Evolutionary conservation across 495 filamentous ascomycete genomes (phyloP), one percentile per base, ranked within the genome.

Genomic region (Hypomontagnella submonticulosa): DNA sequence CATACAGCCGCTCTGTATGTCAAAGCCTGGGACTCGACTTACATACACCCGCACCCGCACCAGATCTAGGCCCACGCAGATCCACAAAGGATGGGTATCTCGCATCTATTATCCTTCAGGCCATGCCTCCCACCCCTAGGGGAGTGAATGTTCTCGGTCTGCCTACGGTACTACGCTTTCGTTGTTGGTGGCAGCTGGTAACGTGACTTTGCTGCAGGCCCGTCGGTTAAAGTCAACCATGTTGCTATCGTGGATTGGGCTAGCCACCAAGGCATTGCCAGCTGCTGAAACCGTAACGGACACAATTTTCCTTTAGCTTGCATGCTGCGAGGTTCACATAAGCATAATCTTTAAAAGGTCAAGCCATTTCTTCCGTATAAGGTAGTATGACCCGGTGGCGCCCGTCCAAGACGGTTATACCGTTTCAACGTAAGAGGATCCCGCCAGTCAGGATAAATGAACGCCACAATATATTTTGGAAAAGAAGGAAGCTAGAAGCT

Each of bases 201-300:
- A 69, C 66, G 66, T 69, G 66, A 69, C 59, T 54, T 47, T 36
- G 48, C 38, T 63, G 59, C 66, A 63, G 66, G 42, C 33, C 33
- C 44, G 60, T 56, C 66, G 66, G 66, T 52, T 69, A 69, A 69
- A 69, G 20, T 63, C 48, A 51, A 43, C 60, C 59, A 47, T 67
- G 62, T 57, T 37, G 48, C 40, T 51, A 18, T 60, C 38, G 34
- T 56, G 49, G 59, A 59, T 51, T 55, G 49, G 60, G 42, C 55
- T 40, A 30, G 49, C 48, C 59, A 58, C 41, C 61, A 52, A 51
- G 44, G 34, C 19, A 54, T 15, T 9, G 3, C 42, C 36, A 13
- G 42, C 61, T 27, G 58, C 62, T 51, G 41, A 20, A 42, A 48
- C 42, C 19, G 13, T 56, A 51, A 66, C 56, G 50, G 50, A 50